Evolutionary conservation across 768 basidiomycete genomes (phyloP).

Genomic region (Dictyophora rubrovolvata): DNA sequence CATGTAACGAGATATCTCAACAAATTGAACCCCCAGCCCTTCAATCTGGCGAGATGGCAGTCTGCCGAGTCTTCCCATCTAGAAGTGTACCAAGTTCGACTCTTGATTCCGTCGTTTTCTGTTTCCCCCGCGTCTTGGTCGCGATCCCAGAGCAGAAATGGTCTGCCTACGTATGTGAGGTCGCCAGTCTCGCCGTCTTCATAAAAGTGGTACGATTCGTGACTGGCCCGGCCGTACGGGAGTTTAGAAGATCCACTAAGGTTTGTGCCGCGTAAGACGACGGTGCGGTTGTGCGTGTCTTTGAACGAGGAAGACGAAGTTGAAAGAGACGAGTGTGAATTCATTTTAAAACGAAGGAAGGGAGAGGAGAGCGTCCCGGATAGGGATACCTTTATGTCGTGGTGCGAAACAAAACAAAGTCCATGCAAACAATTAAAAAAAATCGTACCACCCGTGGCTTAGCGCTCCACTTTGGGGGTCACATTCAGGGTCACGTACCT

Average conservation of each 20-base stretch:
- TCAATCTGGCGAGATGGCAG: slow-evolving; percentile 73
- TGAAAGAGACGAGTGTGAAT: slow-evolving; percentile 41
- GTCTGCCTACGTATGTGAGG: slow-evolving; percentile 63
- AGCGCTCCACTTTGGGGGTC: too few species aligned
- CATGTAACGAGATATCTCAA: slow-evolving; percentile 81
- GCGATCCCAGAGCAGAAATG: slow-evolving; percentile 71
- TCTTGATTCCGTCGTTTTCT: slow-evolving; percentile 4
- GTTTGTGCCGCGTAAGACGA: slow-evolving; percentile 91
- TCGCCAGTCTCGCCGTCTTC: slow-evolving; percentile 32
- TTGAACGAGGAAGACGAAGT: slow-evolving; percentile 62
- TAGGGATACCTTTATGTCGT: too few species aligned
- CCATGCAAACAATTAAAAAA: too few species aligned
- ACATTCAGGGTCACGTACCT: too few species aligned
- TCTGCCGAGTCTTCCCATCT: slow-evolving; percentile 52
- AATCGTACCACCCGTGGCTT: too few species aligned
- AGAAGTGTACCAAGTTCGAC: background rate
- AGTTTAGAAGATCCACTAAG: slow-evolving; percentile 84
- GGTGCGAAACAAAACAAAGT: too few species aligned
- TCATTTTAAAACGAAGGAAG: too few species aligned
- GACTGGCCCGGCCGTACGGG: slow-evolving; percentile 59
- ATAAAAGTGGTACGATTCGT: slow-evolving; percentile 61
- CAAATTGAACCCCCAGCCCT: slow-evolving; percentile 90
- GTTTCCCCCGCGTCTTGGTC: background rate
- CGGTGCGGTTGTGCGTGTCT: slow-evolving; percentile 61
- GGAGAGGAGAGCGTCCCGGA: too few species aligned